phyloP scores from a whole-genome alignment of 192 early-diverging fungal genomes.

The Thamnidium elegans region DNA sequence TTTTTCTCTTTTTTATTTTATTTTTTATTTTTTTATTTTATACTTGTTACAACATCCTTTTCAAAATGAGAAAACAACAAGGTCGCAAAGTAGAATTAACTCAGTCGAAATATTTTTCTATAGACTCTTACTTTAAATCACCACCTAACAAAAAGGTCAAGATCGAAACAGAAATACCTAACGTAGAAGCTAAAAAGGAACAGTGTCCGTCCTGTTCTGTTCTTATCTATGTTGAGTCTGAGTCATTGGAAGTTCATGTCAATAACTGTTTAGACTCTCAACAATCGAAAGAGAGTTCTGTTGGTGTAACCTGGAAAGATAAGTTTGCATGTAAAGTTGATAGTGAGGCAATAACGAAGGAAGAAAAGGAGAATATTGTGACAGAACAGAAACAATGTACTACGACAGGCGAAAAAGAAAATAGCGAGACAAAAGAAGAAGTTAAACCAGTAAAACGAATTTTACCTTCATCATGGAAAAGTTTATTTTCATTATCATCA shows the following conservation, averaged over 20 bases:
- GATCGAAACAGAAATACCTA: not conserved
- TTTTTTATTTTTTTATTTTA: no score
- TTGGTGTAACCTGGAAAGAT: not conserved
- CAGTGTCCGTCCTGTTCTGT: constrained; percentile 3
- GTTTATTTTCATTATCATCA: not conserved
- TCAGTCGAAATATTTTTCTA: no score
- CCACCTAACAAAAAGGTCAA: no score
- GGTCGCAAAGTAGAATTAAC: no score
- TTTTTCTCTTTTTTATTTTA: no score
- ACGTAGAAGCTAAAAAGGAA: not conserved
- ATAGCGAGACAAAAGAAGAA: not conserved
- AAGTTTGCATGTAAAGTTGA: not conserved
- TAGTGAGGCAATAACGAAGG: not conserved
- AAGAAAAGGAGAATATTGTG: not conserved
- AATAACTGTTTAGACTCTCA: constrained; percentile 15
- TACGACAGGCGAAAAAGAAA: not conserved
- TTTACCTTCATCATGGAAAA: not conserved
- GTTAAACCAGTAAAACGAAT: not conserved
- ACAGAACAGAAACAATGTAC: no score
- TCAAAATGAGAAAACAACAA: no score
- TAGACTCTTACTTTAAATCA: no score
- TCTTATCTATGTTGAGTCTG: not conserved
- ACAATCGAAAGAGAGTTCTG: constrained; percentile 4
- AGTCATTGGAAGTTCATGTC: constrained; percentile 13
- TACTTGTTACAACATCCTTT: no score